These are phyloP conservation scores for Coffea eugenioides DNA, from an alignment of 257 asterid genomes.

Conservation along the genomic window DNA sequence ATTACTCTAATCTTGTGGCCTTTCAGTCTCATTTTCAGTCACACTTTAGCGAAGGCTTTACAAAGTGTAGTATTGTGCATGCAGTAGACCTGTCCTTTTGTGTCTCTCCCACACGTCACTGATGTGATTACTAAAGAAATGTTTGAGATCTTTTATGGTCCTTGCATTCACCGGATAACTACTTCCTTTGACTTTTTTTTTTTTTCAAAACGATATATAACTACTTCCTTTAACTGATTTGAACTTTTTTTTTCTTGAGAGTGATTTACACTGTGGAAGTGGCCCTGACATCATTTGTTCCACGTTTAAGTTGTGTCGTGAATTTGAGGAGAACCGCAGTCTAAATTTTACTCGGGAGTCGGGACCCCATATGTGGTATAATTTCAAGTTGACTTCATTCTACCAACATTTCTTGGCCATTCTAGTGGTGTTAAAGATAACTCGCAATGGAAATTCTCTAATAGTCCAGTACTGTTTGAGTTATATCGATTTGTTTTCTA, in stretches of 20 bases:
- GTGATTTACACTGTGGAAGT: no score
- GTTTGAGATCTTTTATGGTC: background rate
- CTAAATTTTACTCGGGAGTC: no score
- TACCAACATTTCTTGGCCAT: background rate
- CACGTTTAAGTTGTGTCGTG: background rate
- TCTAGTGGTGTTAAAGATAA: background rate
- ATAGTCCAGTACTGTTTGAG: background rate
- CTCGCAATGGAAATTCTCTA: background rate
- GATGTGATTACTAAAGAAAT: background rate
- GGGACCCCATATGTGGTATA: background rate
- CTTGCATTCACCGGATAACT: background rate
- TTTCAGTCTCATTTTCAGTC: background rate
- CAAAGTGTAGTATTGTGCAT: background rate
- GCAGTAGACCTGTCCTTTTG: background rate
- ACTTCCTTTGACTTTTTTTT: background rate
- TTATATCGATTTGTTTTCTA: background rate
- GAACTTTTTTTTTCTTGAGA: background rate
- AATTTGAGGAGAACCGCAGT: background rate
- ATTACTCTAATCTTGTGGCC: background rate
- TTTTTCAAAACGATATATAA: background rate
- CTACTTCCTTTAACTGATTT: background rate
- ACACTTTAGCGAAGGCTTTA: background rate
- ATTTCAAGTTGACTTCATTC: background rate
- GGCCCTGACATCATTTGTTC: background rate
- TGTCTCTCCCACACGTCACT: background rate